Conservation (phyloP, 2,329 filamentous ascomycete genomes). For the Blastomyces percursus region DNA sequence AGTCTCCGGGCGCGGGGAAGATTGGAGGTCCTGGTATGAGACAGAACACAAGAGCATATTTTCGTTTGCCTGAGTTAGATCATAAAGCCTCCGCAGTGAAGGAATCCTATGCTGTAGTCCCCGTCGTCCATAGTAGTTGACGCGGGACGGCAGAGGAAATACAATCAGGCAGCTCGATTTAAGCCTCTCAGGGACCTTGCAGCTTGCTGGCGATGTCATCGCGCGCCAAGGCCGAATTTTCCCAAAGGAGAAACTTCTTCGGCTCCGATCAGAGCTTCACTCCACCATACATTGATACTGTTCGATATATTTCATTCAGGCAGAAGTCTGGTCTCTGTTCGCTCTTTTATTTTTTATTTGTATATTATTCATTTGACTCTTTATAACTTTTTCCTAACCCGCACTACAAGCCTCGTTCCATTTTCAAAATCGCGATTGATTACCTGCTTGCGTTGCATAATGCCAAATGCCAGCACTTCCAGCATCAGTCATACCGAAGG, state of each 20-base stretch:
- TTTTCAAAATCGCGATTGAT: not conserved
- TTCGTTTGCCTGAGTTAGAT: not conserved
- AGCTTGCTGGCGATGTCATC: slow-evolving; percentile 1
- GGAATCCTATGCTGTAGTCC: not conserved
- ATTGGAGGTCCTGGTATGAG: not conserved
- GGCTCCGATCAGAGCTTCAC: not conserved
- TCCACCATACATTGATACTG: not conserved
- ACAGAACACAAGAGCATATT: not conserved
- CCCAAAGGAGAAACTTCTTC: slow-evolving; percentile 1
- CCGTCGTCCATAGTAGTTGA: not conserved
- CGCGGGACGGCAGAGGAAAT: not conserved
- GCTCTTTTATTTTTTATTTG: not conserved
- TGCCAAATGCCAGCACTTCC: slow-evolving; percentile 3
- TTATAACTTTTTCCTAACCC: not conserved
- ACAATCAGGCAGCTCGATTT: not conserved
- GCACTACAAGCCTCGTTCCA: not conserved
- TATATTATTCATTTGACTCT: not conserved
- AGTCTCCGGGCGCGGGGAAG: not conserved
- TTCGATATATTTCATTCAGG: not conserved
- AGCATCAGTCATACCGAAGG: not conserved
- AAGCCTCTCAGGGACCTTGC: not conserved
- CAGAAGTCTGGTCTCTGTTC: not conserved
- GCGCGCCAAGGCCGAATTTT: not conserved
- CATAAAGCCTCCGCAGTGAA: not conserved
- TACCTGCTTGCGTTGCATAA: not conserved